Conservation (phyloP, 1,139 yeast species). For the Protomyces inundatus region DNA sequence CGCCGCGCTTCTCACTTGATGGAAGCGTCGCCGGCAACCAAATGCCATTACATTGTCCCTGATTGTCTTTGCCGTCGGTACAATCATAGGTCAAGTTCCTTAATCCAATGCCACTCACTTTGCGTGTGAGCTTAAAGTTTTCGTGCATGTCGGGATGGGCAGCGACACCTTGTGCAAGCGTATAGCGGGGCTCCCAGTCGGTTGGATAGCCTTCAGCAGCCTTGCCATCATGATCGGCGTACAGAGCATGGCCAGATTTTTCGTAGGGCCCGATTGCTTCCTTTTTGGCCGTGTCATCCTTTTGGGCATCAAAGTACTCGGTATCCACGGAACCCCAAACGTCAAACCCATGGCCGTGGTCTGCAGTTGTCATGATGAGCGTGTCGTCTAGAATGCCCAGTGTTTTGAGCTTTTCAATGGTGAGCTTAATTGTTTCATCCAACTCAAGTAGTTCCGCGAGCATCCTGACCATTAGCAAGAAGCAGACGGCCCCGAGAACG, state of each 20-base stretch:
- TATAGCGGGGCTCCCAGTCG: slow-evolving; percentile 12
- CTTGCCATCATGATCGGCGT: neutral
- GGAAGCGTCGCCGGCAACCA: neutral
- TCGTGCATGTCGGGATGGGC: slow-evolving; percentile 14
- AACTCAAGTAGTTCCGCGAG: slow-evolving; percentile 11
- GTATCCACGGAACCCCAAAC: slow-evolving; percentile 6
- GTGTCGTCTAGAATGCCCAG: slow-evolving; percentile 7
- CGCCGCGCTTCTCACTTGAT: neutral
- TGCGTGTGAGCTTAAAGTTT: neutral
- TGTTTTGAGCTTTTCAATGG: neutral
- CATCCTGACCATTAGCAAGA: neutral
- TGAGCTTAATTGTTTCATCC: neutral
- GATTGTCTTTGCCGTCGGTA: neutral
- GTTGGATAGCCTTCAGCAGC: slow-evolving; percentile 6
- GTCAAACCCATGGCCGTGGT: slow-evolving; percentile 13
- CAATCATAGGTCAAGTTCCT: neutral
- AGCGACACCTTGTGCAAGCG: slow-evolving; percentile 3
- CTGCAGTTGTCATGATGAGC: slow-evolving; percentile 2
- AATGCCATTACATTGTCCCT: neutral
- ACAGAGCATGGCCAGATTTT: neutral
- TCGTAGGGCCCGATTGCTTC: slow-evolving; percentile 1
- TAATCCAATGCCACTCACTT: slow-evolving; percentile 1
- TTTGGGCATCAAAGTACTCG: neutral
- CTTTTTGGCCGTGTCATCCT: neutral
- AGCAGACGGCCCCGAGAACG: no score